A percentile compares a stretch with the other conserved stretches of the same genome.
Evolutionary conservation across 2,329 filamentous ascomycete species (phyloP).

Genomic region (Fusarium sp.): DNA sequence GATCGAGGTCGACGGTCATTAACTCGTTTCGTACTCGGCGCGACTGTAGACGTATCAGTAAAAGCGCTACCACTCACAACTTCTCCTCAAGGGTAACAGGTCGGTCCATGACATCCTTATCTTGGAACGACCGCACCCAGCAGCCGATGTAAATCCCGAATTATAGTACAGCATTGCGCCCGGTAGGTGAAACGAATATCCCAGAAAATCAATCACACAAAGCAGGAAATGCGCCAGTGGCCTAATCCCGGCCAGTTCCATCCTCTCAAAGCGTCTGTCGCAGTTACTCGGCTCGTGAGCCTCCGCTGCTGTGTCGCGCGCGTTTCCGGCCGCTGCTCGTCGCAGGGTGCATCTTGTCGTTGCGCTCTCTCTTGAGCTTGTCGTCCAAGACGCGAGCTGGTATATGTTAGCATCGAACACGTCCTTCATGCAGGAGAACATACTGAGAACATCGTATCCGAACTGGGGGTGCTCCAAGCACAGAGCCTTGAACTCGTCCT

Average conservation of each 20-base stretch:
- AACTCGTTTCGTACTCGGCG: neutral
- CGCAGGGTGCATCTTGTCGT: slow-evolving; percentile 68
- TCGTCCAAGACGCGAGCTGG: slow-evolving; percentile 73
- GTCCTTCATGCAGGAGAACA: slow-evolving; percentile 40
- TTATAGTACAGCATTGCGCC: slow-evolving; percentile 9
- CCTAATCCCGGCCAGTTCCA: neutral
- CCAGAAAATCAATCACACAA: slow-evolving; percentile 18
- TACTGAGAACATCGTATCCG: slow-evolving; percentile 90
- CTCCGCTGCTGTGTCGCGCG: slow-evolving; percentile 63
- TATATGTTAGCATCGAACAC: slow-evolving; percentile 14
- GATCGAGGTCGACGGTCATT: neutral
- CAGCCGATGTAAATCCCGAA: slow-evolving; percentile 1
- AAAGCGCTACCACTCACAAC: neutral
- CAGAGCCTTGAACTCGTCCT: slow-evolving; percentile 84
- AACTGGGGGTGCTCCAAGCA: slow-evolving; percentile 94
- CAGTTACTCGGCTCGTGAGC: slow-evolving; percentile 36
- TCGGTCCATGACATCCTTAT: neutral
- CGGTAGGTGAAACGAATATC: slow-evolving; percentile 8
- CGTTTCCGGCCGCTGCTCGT: slow-evolving; percentile 67
- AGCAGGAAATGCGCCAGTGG: neutral
- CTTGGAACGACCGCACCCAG: neutral
- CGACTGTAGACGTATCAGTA: neutral
- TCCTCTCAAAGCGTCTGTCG: neutral
- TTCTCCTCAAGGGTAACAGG: neutral
- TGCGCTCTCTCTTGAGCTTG: slow-evolving; percentile 73